These are phyloP conservation scores for Leccinum subtestaceum DNA, from an alignment of 768 basidiomycete species.

Conservation along the genomic window DNA sequence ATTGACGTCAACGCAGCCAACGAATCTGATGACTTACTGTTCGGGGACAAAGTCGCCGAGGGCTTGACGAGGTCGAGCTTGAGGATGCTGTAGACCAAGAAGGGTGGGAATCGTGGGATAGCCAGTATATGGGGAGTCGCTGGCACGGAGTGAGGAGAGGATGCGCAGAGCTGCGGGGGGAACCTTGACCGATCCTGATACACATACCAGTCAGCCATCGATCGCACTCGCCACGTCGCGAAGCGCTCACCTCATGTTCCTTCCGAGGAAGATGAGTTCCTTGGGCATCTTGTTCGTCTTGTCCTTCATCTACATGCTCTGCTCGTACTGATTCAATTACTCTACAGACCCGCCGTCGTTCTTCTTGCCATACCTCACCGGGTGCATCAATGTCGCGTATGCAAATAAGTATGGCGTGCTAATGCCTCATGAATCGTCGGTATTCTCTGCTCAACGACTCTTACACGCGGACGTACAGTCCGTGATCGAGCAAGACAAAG, in stretches of 20 bases:
- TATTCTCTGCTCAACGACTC: slow-evolving; percentile 73
- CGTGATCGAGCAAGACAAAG: slow-evolving; percentile 88
- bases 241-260: slow-evolving; percentile 62
- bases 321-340: slow-evolving; percentile 61
- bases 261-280: slow-evolving; percentile 67
- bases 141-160: no score
- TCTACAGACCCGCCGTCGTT: slow-evolving; percentile 3
- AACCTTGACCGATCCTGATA: no score
- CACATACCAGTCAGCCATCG: no score
- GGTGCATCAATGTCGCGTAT: slow-evolving; percentile 68
- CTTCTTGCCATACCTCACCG: slow-evolving; percentile 40
- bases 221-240: not conserved
- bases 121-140: no score
- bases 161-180: no score
- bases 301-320: slow-evolving; percentile 64
- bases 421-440: slow-evolving; percentile 61
- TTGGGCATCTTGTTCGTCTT: slow-evolving; percentile 78
- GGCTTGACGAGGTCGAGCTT: no score
- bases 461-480: slow-evolving; percentile 75
- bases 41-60: no score
- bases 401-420: slow-evolving; percentile 71
- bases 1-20: slow-evolving; percentile 62
- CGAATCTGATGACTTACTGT: slow-evolving; percentile 25
- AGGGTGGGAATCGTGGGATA: no score
- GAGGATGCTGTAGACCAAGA: no score